phyloP scores from a whole-genome alignment of 176 grass and related monocot genomes.

The Echinochloa phyllopogon region DNA sequence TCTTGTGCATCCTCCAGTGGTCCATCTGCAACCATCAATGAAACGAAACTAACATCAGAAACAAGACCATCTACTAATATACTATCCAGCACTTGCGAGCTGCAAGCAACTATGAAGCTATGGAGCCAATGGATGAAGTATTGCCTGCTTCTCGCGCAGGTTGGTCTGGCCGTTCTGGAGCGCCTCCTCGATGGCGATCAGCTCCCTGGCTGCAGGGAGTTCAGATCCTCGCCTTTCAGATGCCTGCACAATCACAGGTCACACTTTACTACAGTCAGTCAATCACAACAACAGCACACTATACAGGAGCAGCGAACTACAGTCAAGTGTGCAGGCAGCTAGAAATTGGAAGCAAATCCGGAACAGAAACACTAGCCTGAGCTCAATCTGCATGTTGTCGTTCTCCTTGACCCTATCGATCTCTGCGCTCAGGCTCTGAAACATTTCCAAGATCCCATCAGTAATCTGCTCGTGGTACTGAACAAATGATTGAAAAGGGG shows the following conservation, averaged over 20 bases:
- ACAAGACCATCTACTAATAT: background rate
- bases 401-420: conserved; percentile 94
- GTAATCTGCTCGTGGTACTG: background rate
- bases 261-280: background rate
- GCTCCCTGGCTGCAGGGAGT: conserved; percentile 78
- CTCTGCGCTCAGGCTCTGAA: conserved; percentile 85
- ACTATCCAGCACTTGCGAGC: background rate
- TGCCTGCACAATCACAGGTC: conserved; percentile 51
- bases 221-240: conserved; percentile 92
- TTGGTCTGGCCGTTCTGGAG: conserved; percentile 71
- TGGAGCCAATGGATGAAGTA: background rate
- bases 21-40: conserved; percentile 66
- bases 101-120: background rate
- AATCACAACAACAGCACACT: background rate
- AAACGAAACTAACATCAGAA: conserved; percentile 29
- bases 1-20: conserved; percentile 76
- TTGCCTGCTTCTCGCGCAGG: conserved; percentile 73
- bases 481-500: background rate
- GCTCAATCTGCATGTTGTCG: conserved; percentile 97
- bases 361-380: conserved; percentile 61
- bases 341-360: background rate
- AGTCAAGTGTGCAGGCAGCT: background rate
- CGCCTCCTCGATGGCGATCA: conserved; percentile 84
- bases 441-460: background rate
- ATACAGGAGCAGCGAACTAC: background rate